These are phyloP conservation scores for Paraphoma chrysanthemicola DNA, from an alignment of 2,329 filamentous ascomycete species.

Conservation along the genomic window DNA sequence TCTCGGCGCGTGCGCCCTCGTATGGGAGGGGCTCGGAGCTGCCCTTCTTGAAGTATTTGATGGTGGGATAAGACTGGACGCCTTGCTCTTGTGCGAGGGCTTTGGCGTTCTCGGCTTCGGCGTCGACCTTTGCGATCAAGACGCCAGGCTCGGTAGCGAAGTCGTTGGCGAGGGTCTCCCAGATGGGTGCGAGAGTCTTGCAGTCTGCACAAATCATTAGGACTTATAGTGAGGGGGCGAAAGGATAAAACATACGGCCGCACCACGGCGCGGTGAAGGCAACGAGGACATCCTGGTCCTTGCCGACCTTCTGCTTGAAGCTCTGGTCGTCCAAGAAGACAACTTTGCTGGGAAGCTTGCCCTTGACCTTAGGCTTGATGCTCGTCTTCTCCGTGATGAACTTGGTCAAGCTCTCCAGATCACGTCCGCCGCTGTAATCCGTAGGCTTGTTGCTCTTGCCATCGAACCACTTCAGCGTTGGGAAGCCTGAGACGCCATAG, in stretches of 20 bases:
- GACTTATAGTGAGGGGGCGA: neutral
- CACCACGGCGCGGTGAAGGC: constrained; percentile 99
- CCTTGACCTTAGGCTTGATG: constrained; percentile 78
- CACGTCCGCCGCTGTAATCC: constrained; percentile 86
- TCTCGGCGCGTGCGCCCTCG: constrained; percentile 76
- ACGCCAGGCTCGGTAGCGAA: constrained; percentile 81
- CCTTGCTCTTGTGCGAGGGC: constrained; percentile 76
- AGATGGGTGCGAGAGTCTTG: constrained; percentile 89
- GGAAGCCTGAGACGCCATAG: constrained; percentile 92
- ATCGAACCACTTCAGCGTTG: constrained; percentile 97
- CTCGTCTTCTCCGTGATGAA: constrained; percentile 91
- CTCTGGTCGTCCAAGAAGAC: constrained; percentile 79
- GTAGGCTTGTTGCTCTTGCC: constrained; percentile 85
- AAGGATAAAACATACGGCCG: constrained; percentile 74
- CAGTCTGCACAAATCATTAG: constrained; percentile 71
- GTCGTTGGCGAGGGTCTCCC: constrained; percentile 85
- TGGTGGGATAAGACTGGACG: constrained; percentile 89
- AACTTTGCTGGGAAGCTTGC: constrained; percentile 75
- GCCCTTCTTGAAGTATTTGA: constrained; percentile 95
- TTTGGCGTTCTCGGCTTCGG: constrained; percentile 86
- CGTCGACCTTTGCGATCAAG: constrained; percentile 93
- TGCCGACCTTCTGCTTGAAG: constrained; percentile 79
- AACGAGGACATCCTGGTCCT: constrained; percentile 88
- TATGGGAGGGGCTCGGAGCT: constrained; percentile 76
- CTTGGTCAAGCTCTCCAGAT: constrained; percentile 80